Base-by-base conservation (phyloP, 768 basidiomycete genomes). In the Ramaria sp. region DNA sequence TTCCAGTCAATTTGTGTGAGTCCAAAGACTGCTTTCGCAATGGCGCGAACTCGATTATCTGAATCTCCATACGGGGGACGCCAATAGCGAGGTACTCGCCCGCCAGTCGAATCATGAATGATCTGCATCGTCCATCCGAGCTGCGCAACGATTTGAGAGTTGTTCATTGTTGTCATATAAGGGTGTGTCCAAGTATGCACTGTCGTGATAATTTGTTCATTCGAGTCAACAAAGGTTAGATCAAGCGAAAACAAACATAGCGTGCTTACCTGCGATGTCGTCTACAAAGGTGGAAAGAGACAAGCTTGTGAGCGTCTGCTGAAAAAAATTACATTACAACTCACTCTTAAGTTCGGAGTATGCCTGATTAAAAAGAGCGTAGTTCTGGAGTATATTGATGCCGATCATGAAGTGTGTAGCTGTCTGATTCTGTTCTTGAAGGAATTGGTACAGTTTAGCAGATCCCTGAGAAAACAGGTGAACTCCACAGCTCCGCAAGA, bases 391-490 rank as follows among this genome's bases (percentile, higher is more conserved):
- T 58, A 93, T 86, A 65, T 91, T 87, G 34, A 77, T 66, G 17
- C 93, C 93, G 61, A 96, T 94, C 75, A 92, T 80, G 68, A 94
- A 95, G 66, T 94, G 91, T 4, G 92, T 94, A 3, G 82, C 83
- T n/a, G 69, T 76, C 56, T 81, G 68, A 59, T 84, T 80, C 57
- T 93, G 77, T n/a, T 72, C 54, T 58, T 74, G 61, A 50, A 95
- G 73, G 67, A 91, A 94, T 7, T 78, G 63, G 64, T 88, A 79
- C 19, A 95, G 77, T 11, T 53, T 49, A 12, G 65, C 59, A 4
- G 72, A 72, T 2, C 70, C 58, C 69, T 72, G 51, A n/a, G 37
- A 54, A 24, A 48, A 30, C 24, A 17, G 31, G 56, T 39, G 48
- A 34, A 54, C 31, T 60, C 19, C 47, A 31, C 27, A 13, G 9